These are phyloP conservation scores for Mangifera indica DNA, from an alignment of 345 rosid species.

Conservation along the genomic window DNA sequence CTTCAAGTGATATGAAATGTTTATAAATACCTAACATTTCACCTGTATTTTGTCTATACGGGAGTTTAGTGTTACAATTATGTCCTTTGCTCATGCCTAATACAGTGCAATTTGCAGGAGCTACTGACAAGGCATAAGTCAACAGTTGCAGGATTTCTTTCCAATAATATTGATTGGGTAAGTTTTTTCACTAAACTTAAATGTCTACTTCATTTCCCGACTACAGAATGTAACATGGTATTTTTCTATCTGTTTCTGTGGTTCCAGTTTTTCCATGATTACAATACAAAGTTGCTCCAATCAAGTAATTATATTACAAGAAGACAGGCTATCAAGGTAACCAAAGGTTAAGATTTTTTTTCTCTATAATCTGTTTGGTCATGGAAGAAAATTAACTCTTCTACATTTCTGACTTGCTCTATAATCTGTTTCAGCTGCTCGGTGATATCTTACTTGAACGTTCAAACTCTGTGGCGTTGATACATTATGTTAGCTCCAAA, in stretches of 20 bases:
- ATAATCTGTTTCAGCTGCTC: conserved; percentile 10
- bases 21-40: no score
- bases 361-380: no score
- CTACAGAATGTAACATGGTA: background rate
- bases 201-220: background rate
- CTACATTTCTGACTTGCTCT: background rate
- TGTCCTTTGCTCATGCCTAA: no score
- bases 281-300: conserved; percentile 22
- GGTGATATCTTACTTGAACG: conserved; percentile 1
- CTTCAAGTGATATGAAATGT: no score
- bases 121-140: conserved; percentile 29
- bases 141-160: conserved; percentile 25
- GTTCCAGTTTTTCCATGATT: conserved; percentile 24
- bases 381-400: background rate
- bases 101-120: conserved; percentile 11
- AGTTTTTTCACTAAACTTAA: background rate
- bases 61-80: no score
- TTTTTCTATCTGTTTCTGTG: background rate
- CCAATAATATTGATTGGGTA: conserved; percentile 29
- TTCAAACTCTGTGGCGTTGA: conserved; percentile 1
- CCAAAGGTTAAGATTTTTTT: background rate
- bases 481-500: conserved; percentile 5
- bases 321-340: conserved; percentile 26
- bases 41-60: no score
- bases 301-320: conserved; percentile 23